phyloP scores from a whole-genome alignment of 2,329 filamentous ascomycete genomes.

The Xylariaceae sp. region DNA sequence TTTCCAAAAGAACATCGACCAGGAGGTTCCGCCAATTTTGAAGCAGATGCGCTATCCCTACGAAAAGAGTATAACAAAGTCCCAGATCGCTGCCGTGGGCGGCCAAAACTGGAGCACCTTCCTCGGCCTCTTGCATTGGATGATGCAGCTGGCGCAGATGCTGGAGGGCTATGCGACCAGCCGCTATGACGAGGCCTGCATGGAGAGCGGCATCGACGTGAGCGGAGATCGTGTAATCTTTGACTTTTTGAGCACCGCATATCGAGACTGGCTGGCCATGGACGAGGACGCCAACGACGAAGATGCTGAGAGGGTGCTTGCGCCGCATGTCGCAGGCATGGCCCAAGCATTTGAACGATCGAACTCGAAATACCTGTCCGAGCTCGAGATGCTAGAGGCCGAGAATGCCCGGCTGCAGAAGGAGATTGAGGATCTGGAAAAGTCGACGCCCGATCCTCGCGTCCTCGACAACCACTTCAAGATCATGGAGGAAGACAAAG shows the following conservation, averaged over 20 bases:
- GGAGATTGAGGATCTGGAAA: constrained; percentile 85
- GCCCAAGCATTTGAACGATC: constrained; percentile 76
- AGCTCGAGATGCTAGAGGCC: constrained; percentile 77
- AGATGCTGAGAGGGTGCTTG: constrained; percentile 69
- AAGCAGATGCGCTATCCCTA: constrained; percentile 94
- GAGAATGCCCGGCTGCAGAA: constrained; percentile 74
- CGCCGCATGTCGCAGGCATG: constrained; percentile 83
- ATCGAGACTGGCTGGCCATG: constrained; percentile 88
- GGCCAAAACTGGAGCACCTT: constrained; percentile 97
- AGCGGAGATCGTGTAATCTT: constrained; percentile 89
- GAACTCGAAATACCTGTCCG: constrained; percentile 76
- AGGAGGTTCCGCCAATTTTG: constrained; percentile 85
- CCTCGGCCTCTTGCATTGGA: constrained; percentile 90
- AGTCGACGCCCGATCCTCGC: constrained; percentile 73
- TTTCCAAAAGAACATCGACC: constrained; percentile 91
- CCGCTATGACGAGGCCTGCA: constrained; percentile 82
- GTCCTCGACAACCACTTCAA: constrained; percentile 84
- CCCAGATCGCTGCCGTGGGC: constrained; percentile 87
- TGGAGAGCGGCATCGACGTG: constrained; percentile 81
- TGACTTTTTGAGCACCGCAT: constrained; percentile 81
- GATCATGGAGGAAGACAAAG: constrained; percentile 87
- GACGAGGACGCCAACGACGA: constrained; percentile 83
- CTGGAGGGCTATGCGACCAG: constrained; percentile 73
- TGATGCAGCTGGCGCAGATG: constrained; percentile 97
- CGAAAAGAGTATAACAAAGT: constrained; percentile 93